These are phyloP conservation scores for Chloromonas sp. DNA, from an alignment of 163 green algal species.

Conservation along the genomic window DNA sequence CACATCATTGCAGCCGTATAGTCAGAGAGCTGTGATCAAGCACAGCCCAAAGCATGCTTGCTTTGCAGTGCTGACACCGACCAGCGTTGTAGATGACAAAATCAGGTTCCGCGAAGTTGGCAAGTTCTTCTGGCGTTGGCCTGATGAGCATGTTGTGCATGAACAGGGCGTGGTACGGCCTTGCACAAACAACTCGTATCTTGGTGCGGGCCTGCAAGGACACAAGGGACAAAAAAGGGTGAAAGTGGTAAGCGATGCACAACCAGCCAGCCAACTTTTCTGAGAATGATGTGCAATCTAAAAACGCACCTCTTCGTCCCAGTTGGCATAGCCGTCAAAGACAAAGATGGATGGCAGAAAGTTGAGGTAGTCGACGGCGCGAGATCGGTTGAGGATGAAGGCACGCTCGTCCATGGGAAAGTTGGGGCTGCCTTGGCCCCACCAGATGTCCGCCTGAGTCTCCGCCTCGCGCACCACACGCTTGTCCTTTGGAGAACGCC, in stretches of 20 bases:
- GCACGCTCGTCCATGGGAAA: conserved; percentile 76
- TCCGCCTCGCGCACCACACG: conserved; percentile 76
- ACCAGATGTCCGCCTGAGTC: conserved; percentile 84
- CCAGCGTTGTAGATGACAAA: conserved; percentile 94
- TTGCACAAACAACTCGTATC: conserved; percentile 77
- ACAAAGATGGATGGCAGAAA: conserved; percentile 72
- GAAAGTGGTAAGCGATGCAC: neutral
- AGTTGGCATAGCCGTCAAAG: conserved; percentile 82
- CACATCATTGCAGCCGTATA: too few species aligned
- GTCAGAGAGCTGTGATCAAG: too few species aligned
- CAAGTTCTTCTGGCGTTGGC: conserved; percentile 79
- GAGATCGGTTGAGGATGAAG: conserved; percentile 20
- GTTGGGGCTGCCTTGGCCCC: conserved; percentile 71
- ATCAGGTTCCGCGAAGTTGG: conserved; percentile 81
- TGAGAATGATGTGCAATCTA: neutral
- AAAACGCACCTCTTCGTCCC: conserved; percentile 51
- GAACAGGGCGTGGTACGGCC: conserved; percentile 92
- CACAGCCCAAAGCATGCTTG: too few species aligned
- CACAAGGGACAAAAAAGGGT: neutral
- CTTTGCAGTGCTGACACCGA: neutral
- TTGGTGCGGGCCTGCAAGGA: conserved; percentile 40
- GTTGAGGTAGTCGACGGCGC: conserved; percentile 85
- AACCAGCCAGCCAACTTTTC: too few species aligned
- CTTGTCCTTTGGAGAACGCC: conserved; percentile 84
- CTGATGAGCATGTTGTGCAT: conserved; percentile 98